A percentile compares a stretch with the other conserved stretches of the same genome.
phyloP scores from a whole-genome alignment of 768 basidiomycete species.

The Pulveroboletus sp. region DNA sequence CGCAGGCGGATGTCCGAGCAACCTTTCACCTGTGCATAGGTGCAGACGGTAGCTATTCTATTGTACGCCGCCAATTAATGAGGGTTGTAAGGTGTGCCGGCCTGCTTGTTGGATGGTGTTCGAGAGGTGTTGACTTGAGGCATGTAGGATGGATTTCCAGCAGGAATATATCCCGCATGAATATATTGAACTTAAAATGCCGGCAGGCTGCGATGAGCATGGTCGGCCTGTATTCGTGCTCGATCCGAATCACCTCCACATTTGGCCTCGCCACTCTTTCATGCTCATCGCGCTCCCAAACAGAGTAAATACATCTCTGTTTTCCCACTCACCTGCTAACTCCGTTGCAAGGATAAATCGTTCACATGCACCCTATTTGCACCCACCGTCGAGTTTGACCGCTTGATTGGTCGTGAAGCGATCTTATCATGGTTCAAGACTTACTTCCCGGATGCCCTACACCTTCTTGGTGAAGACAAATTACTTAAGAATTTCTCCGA shows the following conservation, averaged over 20 bases:
- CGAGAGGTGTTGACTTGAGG: conserved; percentile 15
- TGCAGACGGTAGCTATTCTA: conserved; percentile 91
- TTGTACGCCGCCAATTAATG: conserved; percentile 93
- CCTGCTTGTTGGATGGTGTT: conserved; percentile 6
- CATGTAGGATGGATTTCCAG: conserved; percentile 83
- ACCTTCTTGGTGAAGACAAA: conserved; percentile 75
- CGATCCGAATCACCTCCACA: conserved; percentile 95
- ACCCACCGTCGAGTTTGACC: conserved; percentile 71
- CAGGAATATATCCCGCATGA: conserved; percentile 95
- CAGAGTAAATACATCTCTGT: conserved; percentile 54
- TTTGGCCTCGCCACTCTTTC: conserved; percentile 98
- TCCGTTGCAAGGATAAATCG: conserved; percentile 72
- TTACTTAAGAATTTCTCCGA: conserved; percentile 72
- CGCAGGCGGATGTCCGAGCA: conserved; percentile 41
- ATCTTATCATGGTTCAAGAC: conserved; percentile 72
- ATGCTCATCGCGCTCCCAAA: conserved; percentile 99
- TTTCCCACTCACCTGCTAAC: conserved; percentile 27
- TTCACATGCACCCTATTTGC: conserved; percentile 98
- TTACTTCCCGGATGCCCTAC: conserved; percentile 87
- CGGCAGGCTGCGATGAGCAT: conserved; percentile 60
- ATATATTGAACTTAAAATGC: conserved; percentile 96
- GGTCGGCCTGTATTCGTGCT: conserved; percentile 73
- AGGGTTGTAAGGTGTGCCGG: conserved; percentile 74
- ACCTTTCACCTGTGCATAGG: conserved; percentile 82
- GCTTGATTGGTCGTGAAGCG: conserved; percentile 52